Evolutionary conservation across 2,329 filamentous ascomycete species (phyloP), one percentile per base, ranked within the genome.

Genomic region (Colletotrichum liriopes): DNA sequence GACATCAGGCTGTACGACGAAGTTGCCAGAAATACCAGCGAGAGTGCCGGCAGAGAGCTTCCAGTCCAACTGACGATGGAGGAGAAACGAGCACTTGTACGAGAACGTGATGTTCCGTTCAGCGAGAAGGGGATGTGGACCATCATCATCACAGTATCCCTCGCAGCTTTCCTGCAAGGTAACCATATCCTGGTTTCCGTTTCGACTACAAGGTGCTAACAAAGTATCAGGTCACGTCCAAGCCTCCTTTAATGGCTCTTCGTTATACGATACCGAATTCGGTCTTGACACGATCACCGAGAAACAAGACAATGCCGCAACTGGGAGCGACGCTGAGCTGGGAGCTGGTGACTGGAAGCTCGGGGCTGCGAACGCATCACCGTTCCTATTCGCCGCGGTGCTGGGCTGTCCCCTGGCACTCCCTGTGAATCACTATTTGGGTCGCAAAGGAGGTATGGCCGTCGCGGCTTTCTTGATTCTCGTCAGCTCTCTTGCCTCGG

Each of bases 141-240:
- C 14, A 83, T 86, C 63, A 80, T 85, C 49, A 72, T 82, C 41
- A 84, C 83, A 1, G 84, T 86, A 16, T 84, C 83, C 3, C 77
- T 85, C 3, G 84, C 84, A 0, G 84, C 84, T 0, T 82, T 86
- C 54, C 75, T 86, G 0, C 84, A 86, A 74, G 84, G 72, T 73
- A 39, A 11, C n/a, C 14, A 14, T 14, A 7, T 12, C 26, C 14
- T 14, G 6, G 11, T 14, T 20, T 12, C n/a, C 6, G 5, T 20
- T 7, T 20, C 7, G 26, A 52, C 8, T 35, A 32, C 11, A 20
- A 14, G 16, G 45, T 12, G 23, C 65, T 58, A 16, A 72, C 14
- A 1, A 5, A 16, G 9, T 1, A 2, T 5, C 3, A 74, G 72
- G 84, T 14, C 84, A 84, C 49, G 83, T 86, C 1, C 84, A 86